Percentiles rank a stretch among this genome's conserved stretches.
Evolutionary conservation across 768 basidiomycete species (phyloP).

Genomic region (Kwoniella sp.): DNA sequence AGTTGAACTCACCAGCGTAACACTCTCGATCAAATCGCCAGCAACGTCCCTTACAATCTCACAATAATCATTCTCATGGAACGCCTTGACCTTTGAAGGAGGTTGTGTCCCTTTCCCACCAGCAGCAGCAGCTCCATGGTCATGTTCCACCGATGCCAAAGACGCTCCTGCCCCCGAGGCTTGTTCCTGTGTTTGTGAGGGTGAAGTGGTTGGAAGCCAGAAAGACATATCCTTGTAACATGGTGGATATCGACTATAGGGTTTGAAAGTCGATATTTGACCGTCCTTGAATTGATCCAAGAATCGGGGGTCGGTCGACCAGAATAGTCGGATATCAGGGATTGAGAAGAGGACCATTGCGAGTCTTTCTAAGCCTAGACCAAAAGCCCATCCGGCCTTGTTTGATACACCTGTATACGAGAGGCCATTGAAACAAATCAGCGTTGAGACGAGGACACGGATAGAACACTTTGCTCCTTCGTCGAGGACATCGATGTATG

Average conservation of each 20-base stretch:
- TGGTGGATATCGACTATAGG: conserved; percentile 89
- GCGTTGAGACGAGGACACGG: too few species aligned
- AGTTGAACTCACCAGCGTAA: conserved; percentile 76
- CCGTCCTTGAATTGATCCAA: conserved; percentile 75
- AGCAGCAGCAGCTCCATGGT: conserved; percentile 9
- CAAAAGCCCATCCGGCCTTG: conserved; percentile 93
- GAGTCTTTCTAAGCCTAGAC: conserved; percentile 92
- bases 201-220: conserved; percentile 65
- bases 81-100: conserved; percentile 32
- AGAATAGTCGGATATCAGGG: conserved; percentile 97
- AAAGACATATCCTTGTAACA: conserved; percentile 95
- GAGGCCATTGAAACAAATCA: too few species aligned
- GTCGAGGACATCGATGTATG: too few species aligned
- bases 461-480: too few species aligned
- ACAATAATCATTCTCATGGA: conserved; percentile 97
- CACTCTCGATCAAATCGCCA: conserved; percentile 89
- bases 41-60: conserved; percentile 90
- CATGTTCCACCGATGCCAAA: too few species aligned
- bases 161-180: too few species aligned
- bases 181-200: neutral
- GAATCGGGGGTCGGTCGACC: conserved; percentile 88
- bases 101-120: conserved; percentile 50
- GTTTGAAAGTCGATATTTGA: conserved; percentile 76
- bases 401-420: conserved; percentile 67
- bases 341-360: conserved; percentile 97